A percentile compares a stretch with the other conserved stretches of the same genome.
Evolutionary conservation across 305 asterid species (phyloP).

Genomic region (Fraxinus sp.): DNA sequence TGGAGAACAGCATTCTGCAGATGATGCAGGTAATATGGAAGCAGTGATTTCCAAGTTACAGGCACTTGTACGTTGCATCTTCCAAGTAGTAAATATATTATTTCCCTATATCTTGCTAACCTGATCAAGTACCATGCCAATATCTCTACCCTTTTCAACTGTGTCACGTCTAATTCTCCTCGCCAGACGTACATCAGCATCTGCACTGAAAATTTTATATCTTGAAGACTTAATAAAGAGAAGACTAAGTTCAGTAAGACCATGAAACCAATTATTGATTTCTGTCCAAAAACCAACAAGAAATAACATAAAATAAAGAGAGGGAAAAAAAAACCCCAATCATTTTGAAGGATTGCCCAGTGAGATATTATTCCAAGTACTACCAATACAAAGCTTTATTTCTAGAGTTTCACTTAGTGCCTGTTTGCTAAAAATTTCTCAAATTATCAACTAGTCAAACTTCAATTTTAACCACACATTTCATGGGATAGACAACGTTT

Average conservation of each 20-base stretch:
- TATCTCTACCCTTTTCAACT: constrained; percentile 87
- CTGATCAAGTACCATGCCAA: constrained; percentile 89
- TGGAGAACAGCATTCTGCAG: constrained; percentile 17
- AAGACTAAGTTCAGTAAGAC: constrained; percentile 19
- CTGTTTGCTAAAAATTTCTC: background rate
- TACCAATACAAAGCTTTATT: background rate
- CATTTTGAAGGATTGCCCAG: background rate
- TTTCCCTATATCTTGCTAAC: constrained; percentile 36
- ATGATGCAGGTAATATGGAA: background rate
- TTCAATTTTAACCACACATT: background rate
- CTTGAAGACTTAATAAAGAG: constrained; percentile 31
- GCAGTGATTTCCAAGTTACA: constrained; percentile 3
- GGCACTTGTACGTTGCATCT: background rate
- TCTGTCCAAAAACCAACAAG: background rate
- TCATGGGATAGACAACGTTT: background rate
- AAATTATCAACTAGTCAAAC: background rate
- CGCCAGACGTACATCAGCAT: constrained; percentile 97
- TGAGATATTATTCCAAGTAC: background rate
- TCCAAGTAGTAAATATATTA: background rate
- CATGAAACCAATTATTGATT: constrained; percentile 8
- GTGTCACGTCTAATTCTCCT: constrained; percentile 98
- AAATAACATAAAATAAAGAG: background rate
- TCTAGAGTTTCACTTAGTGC: background rate
- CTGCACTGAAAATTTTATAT: constrained; percentile 58
- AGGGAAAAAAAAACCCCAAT: background rate